phyloP scores from a whole-genome alignment of 495 filamentous ascomycete species.

The Aspergillus saccharolyticus region DNA sequence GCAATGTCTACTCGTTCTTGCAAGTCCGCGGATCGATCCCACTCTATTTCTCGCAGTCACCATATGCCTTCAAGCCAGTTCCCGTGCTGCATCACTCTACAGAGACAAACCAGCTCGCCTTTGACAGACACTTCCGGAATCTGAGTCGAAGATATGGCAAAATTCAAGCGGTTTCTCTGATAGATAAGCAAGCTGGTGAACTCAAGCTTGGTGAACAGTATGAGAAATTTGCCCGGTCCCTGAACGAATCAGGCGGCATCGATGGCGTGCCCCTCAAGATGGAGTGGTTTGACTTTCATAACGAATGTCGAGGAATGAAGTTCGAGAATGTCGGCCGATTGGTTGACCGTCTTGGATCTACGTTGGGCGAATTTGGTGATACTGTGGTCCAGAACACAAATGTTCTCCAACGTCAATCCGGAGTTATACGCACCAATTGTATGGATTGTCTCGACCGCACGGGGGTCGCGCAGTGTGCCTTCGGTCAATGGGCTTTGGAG shows the following conservation, averaged over 20 bases:
- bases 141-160: constrained; percentile 63
- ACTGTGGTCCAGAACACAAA: constrained; percentile 50
- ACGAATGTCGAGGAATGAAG: constrained; percentile 87
- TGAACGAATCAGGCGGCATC: constrained; percentile 59
- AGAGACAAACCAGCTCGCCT: constrained; percentile 70
- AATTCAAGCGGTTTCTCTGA: constrained; percentile 73
- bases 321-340: constrained; percentile 87
- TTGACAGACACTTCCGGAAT: constrained; percentile 70
- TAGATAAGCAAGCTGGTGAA: constrained; percentile 82
- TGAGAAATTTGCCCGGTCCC: constrained; percentile 52
- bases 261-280: constrained; percentile 56
- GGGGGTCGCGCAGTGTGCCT: constrained; percentile 87
- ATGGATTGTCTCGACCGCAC: constrained; percentile 97
- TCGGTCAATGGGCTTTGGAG: constrained; percentile 71
- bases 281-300: constrained; percentile 97
- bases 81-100: constrained; percentile 73
- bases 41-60: constrained; percentile 86
- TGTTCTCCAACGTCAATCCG: constrained; percentile 56
- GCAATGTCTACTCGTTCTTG: constrained; percentile 72
- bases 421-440: constrained; percentile 84
- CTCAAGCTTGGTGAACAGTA: constrained; percentile 71
- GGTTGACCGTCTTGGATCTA: constrained; percentile 60
- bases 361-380: constrained; percentile 60
- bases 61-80: constrained; percentile 85
- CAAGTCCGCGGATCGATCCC: constrained; percentile 87